Evolutionary conservation across 805 yeast genomes (phyloP), one percentile per base, ranked within the genome.

Genomic region (Candida boleticola): DNA sequence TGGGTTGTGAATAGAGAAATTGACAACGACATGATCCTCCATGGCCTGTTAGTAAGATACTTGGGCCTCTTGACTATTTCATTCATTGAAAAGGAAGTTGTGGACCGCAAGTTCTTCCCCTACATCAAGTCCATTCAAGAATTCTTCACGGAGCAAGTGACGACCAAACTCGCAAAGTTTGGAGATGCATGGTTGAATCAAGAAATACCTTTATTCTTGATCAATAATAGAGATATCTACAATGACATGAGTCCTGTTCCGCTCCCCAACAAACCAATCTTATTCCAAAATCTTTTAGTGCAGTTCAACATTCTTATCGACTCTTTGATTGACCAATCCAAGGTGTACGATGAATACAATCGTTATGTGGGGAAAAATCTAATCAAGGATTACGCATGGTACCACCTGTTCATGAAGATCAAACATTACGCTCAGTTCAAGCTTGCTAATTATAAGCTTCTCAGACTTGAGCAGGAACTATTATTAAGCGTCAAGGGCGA

Each of bases 331-430:
- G 26, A 37, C 6, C 58, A 53, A 43, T 63, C 85, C 1, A 40
- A 43, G 0, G 44, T 49, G 1, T 83, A 76, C 50, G 90, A 85
- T 50, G 53, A 49, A 2, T 71, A 71, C 46, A 71, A 74, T 16
- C 52, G 54, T 3, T 57, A 67, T 1, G 66, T 87, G 21, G 80
- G 79, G 47, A 61, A 64, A 1, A 70, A 74, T 26, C 76, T 82
- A 41, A 61, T 71, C 1, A 64, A 73, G 33, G 97, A 88, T 51
- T 84, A 77, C 52, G 89, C 97, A 1, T 85, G 96, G 89, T 88
- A 83, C 66, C 69, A 74, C 47, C 64, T 74, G 40, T 74, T 70
- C 49, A 75, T 71, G 48, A 88, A 88, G 59, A 54, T 86, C 29
- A 72, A 66, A 39, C 68, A 81, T 3, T 82, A 80, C 39, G 74